A percentile compares a stretch with the other conserved stretches of the same genome.
These are phyloP conservation scores for Phytopythium cucurbitacearum DNA, from an alignment of 352 stramenopile genomes.

Conservation along the genomic window DNA sequence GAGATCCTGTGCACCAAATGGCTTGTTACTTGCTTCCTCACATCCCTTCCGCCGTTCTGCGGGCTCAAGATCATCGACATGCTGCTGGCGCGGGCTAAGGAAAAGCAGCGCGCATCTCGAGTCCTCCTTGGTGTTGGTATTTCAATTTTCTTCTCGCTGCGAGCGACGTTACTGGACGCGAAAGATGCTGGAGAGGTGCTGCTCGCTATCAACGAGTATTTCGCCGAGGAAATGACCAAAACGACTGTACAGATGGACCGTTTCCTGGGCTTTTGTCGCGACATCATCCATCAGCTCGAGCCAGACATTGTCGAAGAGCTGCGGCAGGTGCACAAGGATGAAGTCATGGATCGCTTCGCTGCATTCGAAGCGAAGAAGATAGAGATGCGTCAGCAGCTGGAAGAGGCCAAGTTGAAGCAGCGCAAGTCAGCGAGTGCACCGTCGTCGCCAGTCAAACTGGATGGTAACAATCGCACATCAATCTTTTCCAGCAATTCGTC, in stretches of 20 bases:
- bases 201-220: constrained; percentile 76
- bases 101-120: constrained; percentile 62
- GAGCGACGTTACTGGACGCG: constrained; percentile 47
- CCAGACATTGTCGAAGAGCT: constrained; percentile 72
- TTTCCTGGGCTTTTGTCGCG: constrained; percentile 57
- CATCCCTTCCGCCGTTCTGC: constrained; percentile 60
- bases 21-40: constrained; percentile 86
- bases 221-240: constrained; percentile 63
- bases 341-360: constrained; percentile 77
- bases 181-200: constrained; percentile 80
- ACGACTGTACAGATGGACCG: constrained; percentile 64
- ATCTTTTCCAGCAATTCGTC: constrained; percentile 25
- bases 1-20: constrained; percentile 87
- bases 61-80: constrained; percentile 80
- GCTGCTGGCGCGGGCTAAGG: constrained; percentile 52
- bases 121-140: constrained; percentile 73
- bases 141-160: constrained; percentile 73
- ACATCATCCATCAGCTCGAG: constrained; percentile 68
- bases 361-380: constrained; percentile 83
- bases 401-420: constrained; percentile 58
- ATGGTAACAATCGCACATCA: constrained; percentile 28
- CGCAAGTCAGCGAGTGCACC: constrained; percentile 32
- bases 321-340: constrained; percentile 69
- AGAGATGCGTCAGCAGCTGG: constrained; percentile 78
- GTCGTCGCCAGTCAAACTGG: constrained; percentile 49